Base-by-base conservation (phyloP, 345 rosid genomes). In the Populus simonii region DNA sequence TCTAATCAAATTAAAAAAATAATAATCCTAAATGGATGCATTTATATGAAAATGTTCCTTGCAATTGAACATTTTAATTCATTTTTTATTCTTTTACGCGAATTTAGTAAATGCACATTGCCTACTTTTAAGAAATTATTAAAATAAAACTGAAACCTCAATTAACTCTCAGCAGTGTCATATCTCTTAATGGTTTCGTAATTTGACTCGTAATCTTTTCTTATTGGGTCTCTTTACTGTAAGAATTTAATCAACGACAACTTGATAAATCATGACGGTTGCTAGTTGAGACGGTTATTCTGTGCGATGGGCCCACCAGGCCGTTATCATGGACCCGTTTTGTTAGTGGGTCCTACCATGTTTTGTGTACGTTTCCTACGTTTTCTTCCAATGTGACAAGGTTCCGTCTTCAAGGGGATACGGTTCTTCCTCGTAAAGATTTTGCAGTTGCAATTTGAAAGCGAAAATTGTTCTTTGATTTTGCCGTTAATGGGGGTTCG, bases 401-500 rank as follows among this genome's bases (percentile, higher is more conserved):
- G 27, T 70, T 70, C 80, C 75, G 80, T 77, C 45, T 77, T 77
- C 80, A 31, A 70, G 11, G 80, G 80, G 80, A 77, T 70, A 45
- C 63, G 62, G 33, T 29, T 7, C 18, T 12, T 55, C 61, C 38
- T 9, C 25, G 35, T 41, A 11, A 7, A 2, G 31, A 74, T 70
- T 77, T 70, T 35, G 45, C 27, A 36, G 23, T 68, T 23, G 3
- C 20, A n/a, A 77, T 15, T 77, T 63, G 80, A 83, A 45, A 75
- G 77, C 72, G 80, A 83, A 73, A 66, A 4, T 7, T 57, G 69
- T 83, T 85, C 89, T 85, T 39, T 80, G 68, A 80, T 79, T 43
- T 67, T 69, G 88, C 90, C 89, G 90, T 84, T 85, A 84, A 87
- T 86, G 89, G 84, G 73, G 87, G 89, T 76, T 80, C 66, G 29